Evolutionary conservation across 768 basidiomycete genomes (phyloP).

Genomic region (Trametes maxima): DNA sequence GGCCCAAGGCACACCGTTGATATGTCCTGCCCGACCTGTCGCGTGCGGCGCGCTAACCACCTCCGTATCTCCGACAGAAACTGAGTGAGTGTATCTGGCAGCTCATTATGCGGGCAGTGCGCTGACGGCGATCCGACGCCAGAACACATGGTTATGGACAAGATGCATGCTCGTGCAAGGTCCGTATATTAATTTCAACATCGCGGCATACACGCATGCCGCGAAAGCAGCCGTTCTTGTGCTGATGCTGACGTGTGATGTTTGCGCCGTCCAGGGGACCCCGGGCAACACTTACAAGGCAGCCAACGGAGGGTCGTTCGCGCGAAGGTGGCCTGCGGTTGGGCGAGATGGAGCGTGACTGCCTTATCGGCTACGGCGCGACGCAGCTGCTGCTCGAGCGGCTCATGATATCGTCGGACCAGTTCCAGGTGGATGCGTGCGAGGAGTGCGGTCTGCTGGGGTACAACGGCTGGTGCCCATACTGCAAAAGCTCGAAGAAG

Average conservation of each 20-base stretch:
- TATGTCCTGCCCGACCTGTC: not conserved
- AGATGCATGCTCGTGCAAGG: constrained; percentile 99
- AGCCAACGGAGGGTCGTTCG: constrained; percentile 98
- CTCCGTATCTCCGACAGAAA: constrained; percentile 59
- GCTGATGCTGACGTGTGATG: constrained; percentile 1
- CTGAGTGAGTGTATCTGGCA: constrained; percentile 65
- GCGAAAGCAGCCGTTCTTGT: not conserved
- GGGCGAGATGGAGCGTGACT: constrained; percentile 99
- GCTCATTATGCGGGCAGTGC: not conserved
- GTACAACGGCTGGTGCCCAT: constrained; percentile 95
- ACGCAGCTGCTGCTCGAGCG: constrained; percentile 95
- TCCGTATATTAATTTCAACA: constrained; percentile 35
- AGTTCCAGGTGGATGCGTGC: constrained; percentile 96
- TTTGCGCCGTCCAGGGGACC: constrained; percentile 64
- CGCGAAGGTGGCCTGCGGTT: constrained; percentile 96
- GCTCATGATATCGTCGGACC: constrained; percentile 98
- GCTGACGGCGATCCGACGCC: constrained; percentile 19
- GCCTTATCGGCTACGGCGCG: constrained; percentile 97
- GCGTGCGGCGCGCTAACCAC: not conserved
- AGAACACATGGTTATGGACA: constrained; percentile 99
- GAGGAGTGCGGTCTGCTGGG: constrained; percentile 94
- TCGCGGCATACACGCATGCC: not conserved
- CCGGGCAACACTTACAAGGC: constrained; percentile 92
- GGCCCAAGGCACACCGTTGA: too few relatives aligned
- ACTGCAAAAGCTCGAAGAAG: constrained; percentile 96